Evolutionary conservation across 306 rosid genomes (phyloP), one percentile per base, ranked within the genome.

Genomic region (Oemleria cerasiformis): DNA sequence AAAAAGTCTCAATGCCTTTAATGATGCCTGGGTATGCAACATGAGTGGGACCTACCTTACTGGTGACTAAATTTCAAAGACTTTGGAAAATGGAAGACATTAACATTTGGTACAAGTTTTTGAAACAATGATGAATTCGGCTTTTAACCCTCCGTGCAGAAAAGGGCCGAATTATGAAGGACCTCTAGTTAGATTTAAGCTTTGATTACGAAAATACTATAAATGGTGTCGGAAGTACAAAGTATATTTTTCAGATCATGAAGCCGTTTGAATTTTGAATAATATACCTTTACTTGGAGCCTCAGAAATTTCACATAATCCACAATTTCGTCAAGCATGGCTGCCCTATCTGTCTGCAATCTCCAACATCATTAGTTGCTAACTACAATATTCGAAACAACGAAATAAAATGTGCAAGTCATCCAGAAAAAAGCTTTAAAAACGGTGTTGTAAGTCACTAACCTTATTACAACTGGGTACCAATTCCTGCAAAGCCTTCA

Each of bases 291-390:
- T 53, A 95, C 97, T 82, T 95, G 99, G 77, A 95, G 97, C 86
- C 99, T 91, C 51, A 95, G 87, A 76, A 95, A 95, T 89, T 95
- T 95, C 65, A 95, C 99, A 67, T 91, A 95, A 75, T 91, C 99
- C 79, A 95, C 95, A 72, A 95, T 88, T 86, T 95, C 99, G 13
- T 95, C 99, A 59, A 95, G 97, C 97, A 95, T 95, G 7, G 84
- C 99, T 3, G 97, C 99, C 75, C 90, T 84, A 79, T 95, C 99
- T 44, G 97, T 86, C 99, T 95, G 85, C 84, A 36, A 39, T 20
- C 20, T 40, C 68, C 41, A 64, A 58, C 30, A 25, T 30, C 12
- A 6, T 6, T 53, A 25, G 42, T 50, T 73, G 30, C 23, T 23
- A 51, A 59, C 44, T 4, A 51, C 19, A 40, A 38, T 30, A 64